A percentile compares a stretch with the other conserved stretches of the same genome.
Evolutionary conservation across 2,329 filamentous ascomycete genomes (phyloP).

Genomic region (Colletotrichum sp.): DNA sequence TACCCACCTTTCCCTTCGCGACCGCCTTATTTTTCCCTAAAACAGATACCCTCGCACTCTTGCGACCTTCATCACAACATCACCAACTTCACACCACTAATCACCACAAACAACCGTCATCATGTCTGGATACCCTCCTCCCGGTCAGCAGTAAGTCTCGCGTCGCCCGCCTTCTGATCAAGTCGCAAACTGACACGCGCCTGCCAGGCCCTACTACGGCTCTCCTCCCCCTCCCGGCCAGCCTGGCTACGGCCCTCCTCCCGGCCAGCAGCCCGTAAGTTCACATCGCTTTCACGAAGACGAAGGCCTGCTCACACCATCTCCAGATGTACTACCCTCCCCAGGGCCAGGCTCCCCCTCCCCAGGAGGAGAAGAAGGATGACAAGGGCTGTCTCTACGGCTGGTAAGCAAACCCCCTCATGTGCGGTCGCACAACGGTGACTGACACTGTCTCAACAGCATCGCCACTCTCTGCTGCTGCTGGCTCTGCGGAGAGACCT

Average conservation of each 20-base stretch:
- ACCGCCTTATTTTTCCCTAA: not conserved
- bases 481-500: slow-evolving; percentile 48
- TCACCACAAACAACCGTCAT: slow-evolving; percentile 6
- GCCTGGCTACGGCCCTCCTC: slow-evolving; percentile 25
- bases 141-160: slow-evolving; percentile 8
- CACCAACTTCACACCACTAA: not conserved
- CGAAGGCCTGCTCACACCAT: not conserved
- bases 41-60: not conserved
- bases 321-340: slow-evolving; percentile 30
- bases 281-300: not conserved
- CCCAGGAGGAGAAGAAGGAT: slow-evolving; percentile 42
- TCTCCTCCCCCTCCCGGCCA: slow-evolving; percentile 17
- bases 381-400: slow-evolving; percentile 45
- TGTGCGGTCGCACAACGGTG: not conserved
- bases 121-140: slow-evolving; percentile 41
- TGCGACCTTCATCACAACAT: not conserved
- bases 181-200: not conserved
- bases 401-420: slow-evolving; percentile 31
- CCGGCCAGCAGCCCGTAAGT: slow-evolving; percentile 23
- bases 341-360: slow-evolving; percentile 33
- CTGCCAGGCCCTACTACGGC: slow-evolving; percentile 22
- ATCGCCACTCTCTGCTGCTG: slow-evolving; percentile 48
- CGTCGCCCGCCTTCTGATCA: not conserved
- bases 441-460: slow-evolving; percentile 25
- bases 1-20: slow-evolving; percentile 1